These are phyloP conservation scores for Talaromyces sp. DNA, from an alignment of 2,329 filamentous ascomycete species.

Conservation along the genomic window DNA sequence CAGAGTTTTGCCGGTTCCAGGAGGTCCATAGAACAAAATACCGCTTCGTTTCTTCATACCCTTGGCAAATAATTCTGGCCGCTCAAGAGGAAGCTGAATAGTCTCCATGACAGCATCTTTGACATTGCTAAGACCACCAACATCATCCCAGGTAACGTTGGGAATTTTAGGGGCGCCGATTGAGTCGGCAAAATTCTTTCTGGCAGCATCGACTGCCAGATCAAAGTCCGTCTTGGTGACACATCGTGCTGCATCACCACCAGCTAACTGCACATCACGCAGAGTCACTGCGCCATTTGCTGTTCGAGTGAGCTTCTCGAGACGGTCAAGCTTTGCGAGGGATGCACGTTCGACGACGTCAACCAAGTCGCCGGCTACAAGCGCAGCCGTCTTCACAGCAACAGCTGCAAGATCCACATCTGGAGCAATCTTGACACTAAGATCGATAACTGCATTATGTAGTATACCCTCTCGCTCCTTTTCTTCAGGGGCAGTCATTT, in stretches of 20 bases:
- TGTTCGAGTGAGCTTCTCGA: constrained; percentile 66
- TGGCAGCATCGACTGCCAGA: constrained; percentile 86
- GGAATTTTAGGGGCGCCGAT: constrained; percentile 98
- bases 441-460: constrained; percentile 71
- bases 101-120: constrained; percentile 98
- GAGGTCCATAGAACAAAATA: constrained; percentile 97
- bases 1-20: constrained; percentile 99
- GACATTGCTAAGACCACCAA: constrained; percentile 87
- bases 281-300: constrained; percentile 56
- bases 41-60: constrained; percentile 98
- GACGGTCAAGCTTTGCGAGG: constrained; percentile 70
- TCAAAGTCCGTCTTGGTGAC: constrained; percentile 85
- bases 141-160: constrained; percentile 94
- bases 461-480: constrained; percentile 86
- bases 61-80: constrained; percentile 91
- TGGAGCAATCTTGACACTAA: constrained; percentile 72
- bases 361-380: constrained; percentile 90
- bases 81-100: constrained; percentile 86
- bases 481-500: constrained; percentile 90
- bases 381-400: constrained; percentile 89
- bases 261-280: constrained; percentile 83
- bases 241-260: constrained; percentile 74
- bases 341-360: constrained; percentile 91
- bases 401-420: constrained; percentile 82
- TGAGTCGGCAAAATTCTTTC: constrained; percentile 96